These are phyloP conservation scores for Aspergillus fijiensis DNA, from an alignment of 2,329 filamentous ascomycete genomes.

Conservation along the genomic window DNA sequence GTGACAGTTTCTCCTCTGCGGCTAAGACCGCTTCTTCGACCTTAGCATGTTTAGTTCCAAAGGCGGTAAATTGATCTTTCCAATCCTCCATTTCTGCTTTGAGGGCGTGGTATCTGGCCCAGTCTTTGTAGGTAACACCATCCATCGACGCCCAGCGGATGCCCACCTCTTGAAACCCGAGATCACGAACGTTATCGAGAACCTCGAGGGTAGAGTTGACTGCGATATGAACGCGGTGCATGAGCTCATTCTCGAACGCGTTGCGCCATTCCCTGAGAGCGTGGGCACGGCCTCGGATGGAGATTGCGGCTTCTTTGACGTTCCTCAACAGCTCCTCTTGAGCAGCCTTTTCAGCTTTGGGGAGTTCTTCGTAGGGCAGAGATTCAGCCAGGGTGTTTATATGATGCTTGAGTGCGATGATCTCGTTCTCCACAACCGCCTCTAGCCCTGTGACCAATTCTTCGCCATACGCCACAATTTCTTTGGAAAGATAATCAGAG, in stretches of 20 bases:
- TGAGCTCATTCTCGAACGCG: constrained; percentile 67
- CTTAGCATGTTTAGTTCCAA: constrained; percentile 71
- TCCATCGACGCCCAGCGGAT: constrained; percentile 96
- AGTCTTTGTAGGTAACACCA: constrained; percentile 93
- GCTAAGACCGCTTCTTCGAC: constrained; percentile 67
- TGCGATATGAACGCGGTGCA: constrained; percentile 66
- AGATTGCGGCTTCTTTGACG: constrained; percentile 67
- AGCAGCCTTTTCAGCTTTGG: constrained; percentile 53
- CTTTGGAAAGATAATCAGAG: constrained; percentile 66
- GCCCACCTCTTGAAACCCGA: constrained; percentile 86
- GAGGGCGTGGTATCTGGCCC: constrained; percentile 89
- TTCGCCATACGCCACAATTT: constrained; percentile 44
- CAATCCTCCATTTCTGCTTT: constrained; percentile 81
- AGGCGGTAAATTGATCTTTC: constrained; percentile 75
- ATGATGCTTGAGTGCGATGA: constrained; percentile 64
- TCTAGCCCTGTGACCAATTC: constrained; percentile 66
- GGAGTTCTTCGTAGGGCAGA: constrained; percentile 59
- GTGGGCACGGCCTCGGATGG: constrained; percentile 75
- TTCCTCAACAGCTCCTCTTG: constrained; percentile 54
- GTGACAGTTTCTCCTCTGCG: constrained; percentile 69
- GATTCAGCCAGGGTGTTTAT: constrained; percentile 58
- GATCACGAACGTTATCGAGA: constrained; percentile 75
- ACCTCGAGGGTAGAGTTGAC: constrained; percentile 80
- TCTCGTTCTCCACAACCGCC: constrained; percentile 62
- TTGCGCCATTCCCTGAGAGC: constrained; percentile 74